A percentile compares a stretch with the other conserved stretches of the same genome.
Evolutionary conservation across 2,329 filamentous ascomycete species (phyloP).

Genomic region (Fusarium pseudonygamai): DNA sequence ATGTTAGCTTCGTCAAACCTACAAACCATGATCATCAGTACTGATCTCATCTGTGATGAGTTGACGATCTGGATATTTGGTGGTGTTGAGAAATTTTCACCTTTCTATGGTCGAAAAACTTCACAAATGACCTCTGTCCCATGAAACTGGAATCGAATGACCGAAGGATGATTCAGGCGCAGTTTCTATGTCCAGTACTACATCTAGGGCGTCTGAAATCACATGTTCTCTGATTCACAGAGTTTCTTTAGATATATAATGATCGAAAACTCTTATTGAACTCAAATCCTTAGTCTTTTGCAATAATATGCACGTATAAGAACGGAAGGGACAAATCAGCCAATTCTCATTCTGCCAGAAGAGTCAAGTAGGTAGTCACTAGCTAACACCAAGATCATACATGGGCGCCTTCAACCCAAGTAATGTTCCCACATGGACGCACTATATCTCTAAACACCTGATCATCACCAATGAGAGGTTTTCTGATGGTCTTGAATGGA

Average conservation of each 20-base stretch:
- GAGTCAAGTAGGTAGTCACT: not conserved
- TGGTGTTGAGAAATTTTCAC: accelerated
- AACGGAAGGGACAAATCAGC: not conserved
- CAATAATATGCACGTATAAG: not conserved
- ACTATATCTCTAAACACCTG: not conserved
- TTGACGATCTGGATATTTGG: too few relatives aligned
- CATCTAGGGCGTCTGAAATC: not conserved
- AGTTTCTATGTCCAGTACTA: not conserved
- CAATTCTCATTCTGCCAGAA: not conserved
- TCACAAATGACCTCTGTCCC: too few relatives aligned
- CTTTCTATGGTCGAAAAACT: too few relatives aligned
- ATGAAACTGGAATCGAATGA: not conserved
- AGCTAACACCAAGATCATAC: too few relatives aligned
- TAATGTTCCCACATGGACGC: not conserved
- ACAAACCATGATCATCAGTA: accelerated
- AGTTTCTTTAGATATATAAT: not conserved
- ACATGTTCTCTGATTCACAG: not conserved
- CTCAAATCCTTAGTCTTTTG: accelerated
- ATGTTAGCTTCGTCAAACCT: too few relatives aligned
- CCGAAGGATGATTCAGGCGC: too few relatives aligned
- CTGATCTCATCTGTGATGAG: not conserved
- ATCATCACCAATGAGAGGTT: not conserved
- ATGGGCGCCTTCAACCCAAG: not conserved
- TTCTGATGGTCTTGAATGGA: not conserved
- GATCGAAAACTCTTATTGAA: accelerated